These are phyloP conservation scores for Axilococcus clingmanii DNA, from an alignment of 139 green algal genomes.

Conservation along the genomic window DNA sequence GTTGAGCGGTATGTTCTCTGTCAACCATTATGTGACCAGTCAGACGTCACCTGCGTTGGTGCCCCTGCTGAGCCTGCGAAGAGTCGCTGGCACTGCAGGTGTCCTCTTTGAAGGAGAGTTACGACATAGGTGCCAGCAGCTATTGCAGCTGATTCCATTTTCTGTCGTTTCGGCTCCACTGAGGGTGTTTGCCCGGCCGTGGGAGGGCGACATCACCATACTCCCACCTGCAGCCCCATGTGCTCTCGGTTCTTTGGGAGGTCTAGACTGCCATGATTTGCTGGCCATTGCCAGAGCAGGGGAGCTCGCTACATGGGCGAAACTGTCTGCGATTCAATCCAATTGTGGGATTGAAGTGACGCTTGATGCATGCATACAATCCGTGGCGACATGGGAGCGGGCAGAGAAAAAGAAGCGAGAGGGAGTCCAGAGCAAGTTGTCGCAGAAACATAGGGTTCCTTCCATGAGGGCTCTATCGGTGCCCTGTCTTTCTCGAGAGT, in stretches of 20 bases:
- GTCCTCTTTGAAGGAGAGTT: constrained; percentile 72
- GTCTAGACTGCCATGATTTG: constrained; percentile 23
- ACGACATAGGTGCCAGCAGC: constrained; percentile 75
- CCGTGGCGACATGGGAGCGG: constrained; percentile 29
- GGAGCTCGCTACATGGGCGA: constrained; percentile 73
- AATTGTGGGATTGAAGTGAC: constrained; percentile 85
- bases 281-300: constrained; percentile 27
- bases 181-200: constrained; percentile 70
- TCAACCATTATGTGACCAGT: constrained; percentile 87
- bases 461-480: not conserved
- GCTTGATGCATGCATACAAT: constrained; percentile 70
- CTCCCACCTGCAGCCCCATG: constrained; percentile 37
- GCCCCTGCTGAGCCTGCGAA: constrained; percentile 74
- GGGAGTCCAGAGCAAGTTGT: constrained; percentile 6
- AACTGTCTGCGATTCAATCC: constrained; percentile 77
- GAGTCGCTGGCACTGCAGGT: constrained; percentile 44
- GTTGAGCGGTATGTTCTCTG: constrained; percentile 86
- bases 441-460: not conserved
- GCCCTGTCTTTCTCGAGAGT: not conserved
- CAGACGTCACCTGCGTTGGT: constrained; percentile 88
- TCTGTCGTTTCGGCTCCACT: constrained; percentile 45
- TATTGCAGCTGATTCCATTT: constrained; percentile 53
- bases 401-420: constrained; percentile 9
- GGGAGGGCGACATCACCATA: constrained; percentile 91
- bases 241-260: constrained; percentile 23